Evolutionary conservation across 2,329 filamentous ascomycete genomes (phyloP).

Genomic region (Exophiala oligosperma): DNA sequence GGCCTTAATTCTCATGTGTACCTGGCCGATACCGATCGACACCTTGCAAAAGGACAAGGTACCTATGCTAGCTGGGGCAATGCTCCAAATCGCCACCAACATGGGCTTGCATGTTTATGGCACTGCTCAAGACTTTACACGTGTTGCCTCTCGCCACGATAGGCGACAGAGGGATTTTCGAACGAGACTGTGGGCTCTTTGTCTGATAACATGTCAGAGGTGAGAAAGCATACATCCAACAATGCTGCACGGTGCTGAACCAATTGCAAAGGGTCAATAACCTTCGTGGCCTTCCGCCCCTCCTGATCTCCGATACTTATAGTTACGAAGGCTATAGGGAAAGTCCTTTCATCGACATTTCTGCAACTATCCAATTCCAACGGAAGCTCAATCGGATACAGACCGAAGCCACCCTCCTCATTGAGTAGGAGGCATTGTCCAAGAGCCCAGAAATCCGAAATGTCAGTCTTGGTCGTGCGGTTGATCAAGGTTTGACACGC

Average conservation of each 20-base stretch:
- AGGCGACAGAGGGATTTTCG: slow-evolving; percentile 6
- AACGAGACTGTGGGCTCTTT: slow-evolving; percentile 16
- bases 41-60: slow-evolving; percentile 16
- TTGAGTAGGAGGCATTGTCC: slow-evolving; percentile 17
- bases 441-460: slow-evolving; percentile 14
- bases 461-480: slow-evolving; percentile 5
- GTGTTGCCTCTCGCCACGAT: slow-evolving; percentile 10
- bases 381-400: slow-evolving; percentile 11
- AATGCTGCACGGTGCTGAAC: not conserved
- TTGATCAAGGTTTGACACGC: slow-evolving; percentile 5
- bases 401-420: slow-evolving; percentile 11
- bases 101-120: slow-evolving; percentile 20
- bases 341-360: slow-evolving; percentile 5
- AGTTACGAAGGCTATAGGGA: slow-evolving; percentile 12
- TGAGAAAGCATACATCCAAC: not conserved
- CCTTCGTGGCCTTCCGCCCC: slow-evolving; percentile 12
- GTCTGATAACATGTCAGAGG: slow-evolving; percentile 17
- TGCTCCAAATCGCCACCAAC: slow-evolving; percentile 16
- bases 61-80: slow-evolving; percentile 13
- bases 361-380: slow-evolving; percentile 10
- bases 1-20: slow-evolving; percentile 18
- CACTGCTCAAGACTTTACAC: slow-evolving; percentile 15
- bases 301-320: slow-evolving; percentile 14
- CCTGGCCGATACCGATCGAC: slow-evolving; percentile 19
- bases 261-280: slow-evolving; percentile 10